Base-by-base conservation (phyloP, 352 stramenopile genomes). In the Elongisporangium undulatum region DNA sequence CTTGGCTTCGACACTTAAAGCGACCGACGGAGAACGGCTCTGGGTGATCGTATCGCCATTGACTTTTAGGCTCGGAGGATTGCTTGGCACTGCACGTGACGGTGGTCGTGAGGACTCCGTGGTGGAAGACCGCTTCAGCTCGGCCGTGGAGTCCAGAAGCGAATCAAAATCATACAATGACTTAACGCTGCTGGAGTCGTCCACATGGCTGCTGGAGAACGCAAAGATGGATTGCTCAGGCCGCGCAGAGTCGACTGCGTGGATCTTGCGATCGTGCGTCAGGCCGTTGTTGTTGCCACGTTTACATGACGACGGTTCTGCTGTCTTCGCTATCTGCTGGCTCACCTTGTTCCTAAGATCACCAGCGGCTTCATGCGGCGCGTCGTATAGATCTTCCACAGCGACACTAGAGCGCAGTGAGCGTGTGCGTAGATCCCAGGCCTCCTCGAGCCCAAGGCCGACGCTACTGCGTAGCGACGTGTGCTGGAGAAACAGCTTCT, bases 161-260 rank as follows among this genome's bases (percentile, higher is more conserved):
- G 74, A 82, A 10, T 82, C 75, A 59, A 85, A 88, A 39, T 85
- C 74, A 54, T 85, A 89, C 13, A 89, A 54, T 13, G 54, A 67
- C 3, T 17, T 2, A 16, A 51, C 7, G 12, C 23, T 8, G 50
- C 19, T 22, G 24, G 3, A 16, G 38, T 22, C 10, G 17, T 4
- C 23, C 16, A 7, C 38, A 24, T 7, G 39, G 0, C 15, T 20
- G 9, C 8, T 19, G 22, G 59, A 59, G 20, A 81, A 75, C 7
- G 65, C 66, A 23, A 81, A 79, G 13, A 77, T 73, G 1, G 64
- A 75, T 21, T 54, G 49, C 20, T 15, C 24, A 20, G 34, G 34
- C 4, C 1, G 29, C 19, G 54, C 26, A 20, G 62, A 61, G 10
- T 63, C n/a, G 4, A 12, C 12, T 41, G 29, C 12, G n/a, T 21